Evolutionary conservation across 2,329 filamentous ascomycete species (phyloP).

Genomic region (Fusarium tjaetaba): DNA sequence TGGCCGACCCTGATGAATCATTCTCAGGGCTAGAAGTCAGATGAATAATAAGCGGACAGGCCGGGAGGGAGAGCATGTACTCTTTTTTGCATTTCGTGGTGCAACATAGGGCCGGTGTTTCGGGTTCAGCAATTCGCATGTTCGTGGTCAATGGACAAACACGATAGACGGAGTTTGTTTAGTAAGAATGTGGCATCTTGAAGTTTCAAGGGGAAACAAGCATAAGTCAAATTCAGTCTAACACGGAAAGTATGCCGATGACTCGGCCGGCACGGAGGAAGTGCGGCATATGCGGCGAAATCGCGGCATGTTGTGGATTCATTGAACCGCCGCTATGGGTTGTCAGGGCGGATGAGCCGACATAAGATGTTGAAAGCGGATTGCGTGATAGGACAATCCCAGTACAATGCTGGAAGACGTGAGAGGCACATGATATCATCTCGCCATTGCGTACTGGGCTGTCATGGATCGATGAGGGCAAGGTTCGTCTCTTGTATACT

Average conservation of each 20-base stretch:
- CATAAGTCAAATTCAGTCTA: constrained; percentile 27
- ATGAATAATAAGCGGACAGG: constrained; percentile 13
- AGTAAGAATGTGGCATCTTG: constrained; percentile 1
- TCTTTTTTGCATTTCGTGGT: constrained; percentile 12
- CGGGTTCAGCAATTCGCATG: constrained; percentile 18
- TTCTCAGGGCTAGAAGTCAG: constrained; percentile 1
- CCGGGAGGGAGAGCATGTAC: constrained; percentile 1
- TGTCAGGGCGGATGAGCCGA: constrained; percentile 33
- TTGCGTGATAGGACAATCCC: constrained; percentile 42
- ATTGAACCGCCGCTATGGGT: constrained; percentile 18
- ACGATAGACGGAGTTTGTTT: constrained; percentile 32
- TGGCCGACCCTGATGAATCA: background rate
- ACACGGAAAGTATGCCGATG: constrained; percentile 28
- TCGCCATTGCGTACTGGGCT: constrained; percentile 11
- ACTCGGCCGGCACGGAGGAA: constrained; percentile 35
- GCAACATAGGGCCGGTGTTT: constrained; percentile 1
- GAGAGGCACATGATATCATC: constrained; percentile 19
- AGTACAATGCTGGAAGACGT: constrained; percentile 21
- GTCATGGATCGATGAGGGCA: background rate
- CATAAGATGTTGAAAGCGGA: constrained; percentile 23
- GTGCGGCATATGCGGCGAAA: constrained; percentile 42
- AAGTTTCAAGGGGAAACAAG: constrained; percentile 11
- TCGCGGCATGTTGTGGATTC: constrained; percentile 35
- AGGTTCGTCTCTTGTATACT: constrained; percentile 16
- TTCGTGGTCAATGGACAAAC: constrained; percentile 14